A percentile compares a stretch with the other conserved stretches of the same genome.
These are phyloP conservation scores for Leccinellum rugosiceps DNA, from an alignment of 768 basidiomycete species.

Conservation along the genomic window DNA sequence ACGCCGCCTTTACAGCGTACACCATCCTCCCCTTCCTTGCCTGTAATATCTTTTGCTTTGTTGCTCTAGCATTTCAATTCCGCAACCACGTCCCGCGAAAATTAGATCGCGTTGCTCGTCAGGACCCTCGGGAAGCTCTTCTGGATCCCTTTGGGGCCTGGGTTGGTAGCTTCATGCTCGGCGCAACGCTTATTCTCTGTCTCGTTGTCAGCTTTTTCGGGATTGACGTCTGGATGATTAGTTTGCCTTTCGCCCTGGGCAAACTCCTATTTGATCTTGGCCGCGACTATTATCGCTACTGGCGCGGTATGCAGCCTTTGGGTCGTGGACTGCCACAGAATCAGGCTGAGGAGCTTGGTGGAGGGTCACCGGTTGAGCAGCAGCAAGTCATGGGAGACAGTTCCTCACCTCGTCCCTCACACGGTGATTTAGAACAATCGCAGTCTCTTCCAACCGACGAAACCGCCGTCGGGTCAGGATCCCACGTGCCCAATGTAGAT, in stretches of 20 bases:
- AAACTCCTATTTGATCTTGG: constrained; percentile 68
- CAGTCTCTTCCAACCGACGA: constrained; percentile 5
- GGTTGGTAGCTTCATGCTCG: constrained; percentile 67
- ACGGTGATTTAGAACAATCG: neutral
- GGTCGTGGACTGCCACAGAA: constrained; percentile 2
- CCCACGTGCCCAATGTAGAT: neutral
- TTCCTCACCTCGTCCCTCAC: neutral
- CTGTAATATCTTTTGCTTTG: constrained; percentile 58
- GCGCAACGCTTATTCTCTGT: constrained; percentile 64
- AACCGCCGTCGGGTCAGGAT: neutral
- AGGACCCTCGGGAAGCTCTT: constrained; percentile 59
- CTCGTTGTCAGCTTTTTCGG: constrained; percentile 74
- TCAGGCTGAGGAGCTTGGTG: neutral
- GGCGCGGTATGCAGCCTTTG: constrained; percentile 22
- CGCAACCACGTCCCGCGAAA: constrained; percentile 49
- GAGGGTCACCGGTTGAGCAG: neutral
- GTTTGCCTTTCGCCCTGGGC: constrained; percentile 70
- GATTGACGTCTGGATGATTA: constrained; percentile 82
- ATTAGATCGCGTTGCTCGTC: constrained; percentile 35
- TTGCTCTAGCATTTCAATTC: constrained; percentile 59
- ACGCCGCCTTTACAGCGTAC: constrained; percentile 77
- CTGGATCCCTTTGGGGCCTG: constrained; percentile 71
- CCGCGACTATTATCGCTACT: constrained; percentile 53
- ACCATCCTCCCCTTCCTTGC: constrained; percentile 79
- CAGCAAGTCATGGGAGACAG: neutral